A percentile compares a stretch with the other conserved stretches of the same genome.
These are phyloP conservation scores for Blastobotrys proliferans DNA, from an alignment of 1,139 yeast species.

Conservation along the genomic window DNA sequence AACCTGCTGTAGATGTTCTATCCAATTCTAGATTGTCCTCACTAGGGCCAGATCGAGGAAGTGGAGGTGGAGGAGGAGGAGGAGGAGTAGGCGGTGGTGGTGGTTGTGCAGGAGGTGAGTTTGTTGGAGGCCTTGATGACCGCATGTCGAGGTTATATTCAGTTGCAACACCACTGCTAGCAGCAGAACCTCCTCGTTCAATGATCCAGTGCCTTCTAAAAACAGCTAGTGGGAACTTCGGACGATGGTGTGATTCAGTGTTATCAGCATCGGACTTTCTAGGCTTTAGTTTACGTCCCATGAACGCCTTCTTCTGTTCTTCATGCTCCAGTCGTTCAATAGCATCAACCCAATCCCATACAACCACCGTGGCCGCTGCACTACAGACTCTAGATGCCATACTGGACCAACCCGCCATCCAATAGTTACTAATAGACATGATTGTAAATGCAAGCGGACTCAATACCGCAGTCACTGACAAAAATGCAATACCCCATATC, in stretches of 20 bases:
- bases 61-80: too few relatives aligned
- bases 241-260: not conserved
- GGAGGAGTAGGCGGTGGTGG: too few relatives aligned
- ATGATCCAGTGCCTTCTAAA: conserved; percentile 3
- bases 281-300: conserved; percentile 60
- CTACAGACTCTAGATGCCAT: conserved; percentile 60
- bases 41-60: too few relatives aligned
- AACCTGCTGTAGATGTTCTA: too few relatives aligned
- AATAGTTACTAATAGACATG: conserved; percentile 68
- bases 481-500: conserved; percentile 51
- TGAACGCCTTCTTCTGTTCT: conserved; percentile 71
- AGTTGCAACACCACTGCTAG: not conserved
- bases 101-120: too few relatives aligned
- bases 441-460: conserved; percentile 72
- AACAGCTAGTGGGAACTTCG: not conserved
- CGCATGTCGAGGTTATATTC: too few relatives aligned
- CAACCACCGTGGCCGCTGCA: conserved; percentile 51
- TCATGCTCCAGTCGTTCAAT: conserved; percentile 56
- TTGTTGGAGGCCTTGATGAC: too few relatives aligned
- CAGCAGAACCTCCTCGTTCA: conserved; percentile 2
- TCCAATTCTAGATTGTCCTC: too few relatives aligned
- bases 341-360: conserved; percentile 91
- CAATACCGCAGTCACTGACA: conserved; percentile 57
- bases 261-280: not conserved
- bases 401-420: conserved; percentile 73